Base-by-base conservation (phyloP, 2,329 filamentous ascomycete genomes). In the Penicillium olsonii region DNA sequence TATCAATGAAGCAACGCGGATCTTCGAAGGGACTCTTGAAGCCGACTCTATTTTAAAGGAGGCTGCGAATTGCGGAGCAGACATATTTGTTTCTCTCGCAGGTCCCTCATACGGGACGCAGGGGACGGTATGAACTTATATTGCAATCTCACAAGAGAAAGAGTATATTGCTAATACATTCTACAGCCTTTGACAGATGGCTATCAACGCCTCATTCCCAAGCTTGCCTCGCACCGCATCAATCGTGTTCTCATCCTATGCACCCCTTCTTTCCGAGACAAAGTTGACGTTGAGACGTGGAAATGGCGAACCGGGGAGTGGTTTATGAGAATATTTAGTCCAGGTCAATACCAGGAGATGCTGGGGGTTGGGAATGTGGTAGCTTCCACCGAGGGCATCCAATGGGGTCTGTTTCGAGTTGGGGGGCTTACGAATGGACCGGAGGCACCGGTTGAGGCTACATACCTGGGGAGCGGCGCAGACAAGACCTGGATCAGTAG, bases 11-110 rank as follows among this genome's bases (percentile, higher is more conserved):
- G 20, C 15, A n/a, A 40, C 46, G 10, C 11, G 22, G 8, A 37
- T 52, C 11, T 45, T 54, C 20, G 35, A 54, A 22, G 52, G 52
- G 14, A 18, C 37, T 26, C 33, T 54, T 4, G 43, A 54, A 20
- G 39, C 44, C 17, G 34, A 48, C 20, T 33, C 27, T 5, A 19
- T 26, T 19, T 15, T 54, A 12, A 39, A 48, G 3, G 11, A 45
- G 24, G 48, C 38, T 18, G 37, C 45, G 4, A 14, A 26, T 1
- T 43, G 44, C 11, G 45, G 45, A 18, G 37, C 45, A 22, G 41
- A 49, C 14, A 34, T 41, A 3, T 48, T 49, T 34, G 45, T 55
- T 9, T 53, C 53, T 17, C 50, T 53, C 31, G 44, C 50, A n/a
- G 53, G 53, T 3, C 53, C 53, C 7, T 18, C 44, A 20, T 5